Evolutionary conservation across 2,329 filamentous ascomycete genomes (phyloP).

Genomic region (Colletotrichum paranaense): DNA sequence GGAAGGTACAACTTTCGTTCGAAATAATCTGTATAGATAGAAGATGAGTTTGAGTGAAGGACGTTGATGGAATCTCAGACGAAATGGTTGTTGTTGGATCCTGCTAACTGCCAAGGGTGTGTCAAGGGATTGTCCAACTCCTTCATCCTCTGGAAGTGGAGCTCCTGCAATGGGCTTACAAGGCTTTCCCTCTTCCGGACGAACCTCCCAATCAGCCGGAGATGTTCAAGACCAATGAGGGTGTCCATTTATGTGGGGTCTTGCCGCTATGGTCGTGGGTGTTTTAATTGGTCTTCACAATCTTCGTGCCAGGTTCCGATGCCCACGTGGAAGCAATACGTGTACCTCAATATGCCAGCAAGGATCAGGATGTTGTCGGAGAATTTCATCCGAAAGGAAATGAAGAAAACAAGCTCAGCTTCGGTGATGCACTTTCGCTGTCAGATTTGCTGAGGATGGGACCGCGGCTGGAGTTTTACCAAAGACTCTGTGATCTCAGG

Average conservation of each 20-base stretch:
- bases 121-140: background rate
- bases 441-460: too few species aligned
- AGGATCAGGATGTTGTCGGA: background rate
- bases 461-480: too few species aligned
- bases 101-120: background rate
- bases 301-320: too few species aligned
- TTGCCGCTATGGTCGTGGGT: background rate
- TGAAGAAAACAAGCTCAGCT: background rate
- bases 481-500: too few species aligned
- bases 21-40: background rate
- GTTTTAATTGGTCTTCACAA: background rate
- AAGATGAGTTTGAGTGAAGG: background rate
- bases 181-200: background rate
- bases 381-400: background rate
- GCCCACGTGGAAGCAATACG: too few species aligned
- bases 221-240: background rate
- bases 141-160: background rate
- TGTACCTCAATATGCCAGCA: background rate
- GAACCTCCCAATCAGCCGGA: background rate
- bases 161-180: slow-evolving; percentile 20
- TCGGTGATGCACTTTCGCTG: too few species aligned
- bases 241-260: too few species aligned
- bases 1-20: background rate
- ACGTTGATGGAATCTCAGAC: background rate
- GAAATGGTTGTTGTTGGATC: background rate